Conservation (phyloP, 2,329 filamentous ascomycete genomes). For the Cordyceps tenuipes region DNA sequence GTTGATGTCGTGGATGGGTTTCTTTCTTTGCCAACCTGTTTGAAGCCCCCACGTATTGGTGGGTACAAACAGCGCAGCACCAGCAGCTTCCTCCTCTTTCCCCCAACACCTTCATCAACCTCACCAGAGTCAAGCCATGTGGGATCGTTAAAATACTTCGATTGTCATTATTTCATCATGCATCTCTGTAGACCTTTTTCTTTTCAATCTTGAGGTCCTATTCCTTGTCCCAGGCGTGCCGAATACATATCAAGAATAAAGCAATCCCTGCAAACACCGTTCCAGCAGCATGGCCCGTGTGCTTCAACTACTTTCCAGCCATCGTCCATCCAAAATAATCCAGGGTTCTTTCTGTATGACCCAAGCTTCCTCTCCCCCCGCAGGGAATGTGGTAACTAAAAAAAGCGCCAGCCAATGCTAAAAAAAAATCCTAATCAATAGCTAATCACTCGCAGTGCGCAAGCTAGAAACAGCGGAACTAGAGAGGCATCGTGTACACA, state of each 20-base stretch:
- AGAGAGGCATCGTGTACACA: conserved; percentile 23
- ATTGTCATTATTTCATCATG: not conserved
- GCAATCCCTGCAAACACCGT: not conserved
- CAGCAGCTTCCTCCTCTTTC: not conserved
- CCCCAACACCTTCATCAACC: too few species aligned
- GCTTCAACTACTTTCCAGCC: not conserved
- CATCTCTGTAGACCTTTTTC: not conserved
- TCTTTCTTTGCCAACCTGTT: not conserved
- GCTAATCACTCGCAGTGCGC: too few species aligned
- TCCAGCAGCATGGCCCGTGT: not conserved
- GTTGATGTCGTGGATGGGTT: not conserved
- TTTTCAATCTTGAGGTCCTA: not conserved
- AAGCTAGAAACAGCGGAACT: not conserved
- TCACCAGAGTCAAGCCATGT: not conserved
- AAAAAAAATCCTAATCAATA: not conserved
- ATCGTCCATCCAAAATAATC: not conserved
- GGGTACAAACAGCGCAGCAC: not conserved
- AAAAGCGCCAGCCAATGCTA: not conserved
- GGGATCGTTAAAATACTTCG: not conserved
- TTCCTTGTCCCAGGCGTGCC: not conserved
- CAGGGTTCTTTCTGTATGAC: not conserved
- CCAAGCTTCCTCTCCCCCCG: not conserved
- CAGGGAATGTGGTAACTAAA: not conserved
- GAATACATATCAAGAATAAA: not conserved
- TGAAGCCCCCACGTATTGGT: conserved; percentile 9